These are phyloP conservation scores for Podaxis sp. DNA, from an alignment of 768 basidiomycete genomes.

Conservation along the genomic window DNA sequence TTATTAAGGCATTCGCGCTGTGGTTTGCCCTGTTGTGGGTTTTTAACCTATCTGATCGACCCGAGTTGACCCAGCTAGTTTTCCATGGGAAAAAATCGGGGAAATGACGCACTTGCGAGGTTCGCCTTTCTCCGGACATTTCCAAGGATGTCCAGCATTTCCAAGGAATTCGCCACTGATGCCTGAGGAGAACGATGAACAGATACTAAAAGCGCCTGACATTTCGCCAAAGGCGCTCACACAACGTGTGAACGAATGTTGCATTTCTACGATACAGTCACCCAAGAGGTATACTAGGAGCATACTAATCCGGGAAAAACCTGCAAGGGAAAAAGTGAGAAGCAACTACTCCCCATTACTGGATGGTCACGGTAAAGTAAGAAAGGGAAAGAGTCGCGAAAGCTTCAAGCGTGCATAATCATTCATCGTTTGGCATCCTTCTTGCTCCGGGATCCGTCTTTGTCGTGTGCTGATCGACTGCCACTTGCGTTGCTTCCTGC, in stretches of 20 bases:
- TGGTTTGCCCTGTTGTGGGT: neutral
- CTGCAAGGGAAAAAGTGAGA: neutral
- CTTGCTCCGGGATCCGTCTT: conserved; percentile 13
- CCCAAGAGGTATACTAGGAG: neutral
- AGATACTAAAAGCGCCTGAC: neutral
- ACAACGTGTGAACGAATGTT: neutral
- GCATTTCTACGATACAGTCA: neutral
- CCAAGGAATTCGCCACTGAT: neutral
- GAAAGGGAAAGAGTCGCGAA: neutral
- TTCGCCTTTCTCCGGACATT: neutral
- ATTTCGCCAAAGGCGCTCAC: conserved; percentile 3
- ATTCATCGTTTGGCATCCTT: neutral
- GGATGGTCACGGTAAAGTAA: neutral
- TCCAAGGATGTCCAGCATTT: neutral
- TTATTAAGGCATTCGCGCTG: neutral
- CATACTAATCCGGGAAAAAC: neutral
- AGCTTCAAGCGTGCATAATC: neutral
- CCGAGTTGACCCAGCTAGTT: neutral
- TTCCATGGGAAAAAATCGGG: conserved; percentile 8
- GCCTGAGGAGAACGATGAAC: neutral
- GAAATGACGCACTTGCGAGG: neutral
- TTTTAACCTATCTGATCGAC: neutral
- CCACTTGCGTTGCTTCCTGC: neutral
- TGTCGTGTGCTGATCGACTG: conserved; percentile 11
- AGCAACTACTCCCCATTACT: neutral